Evolutionary conservation across 257 asterid genomes (phyloP).

Genomic region (Verbena officinalis): DNA sequence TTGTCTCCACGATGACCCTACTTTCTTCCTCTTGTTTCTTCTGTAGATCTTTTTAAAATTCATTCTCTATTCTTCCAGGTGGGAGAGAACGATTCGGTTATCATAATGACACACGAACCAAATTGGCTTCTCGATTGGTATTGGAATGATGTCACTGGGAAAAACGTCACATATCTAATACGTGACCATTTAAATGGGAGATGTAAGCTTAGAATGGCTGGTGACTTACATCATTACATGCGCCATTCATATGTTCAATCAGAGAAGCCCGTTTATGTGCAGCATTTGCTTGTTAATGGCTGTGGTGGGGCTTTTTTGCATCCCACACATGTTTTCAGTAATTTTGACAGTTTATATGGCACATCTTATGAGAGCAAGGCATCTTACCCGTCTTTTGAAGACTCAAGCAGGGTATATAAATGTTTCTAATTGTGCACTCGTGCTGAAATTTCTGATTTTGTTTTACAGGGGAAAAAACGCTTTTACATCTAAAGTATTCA

Average conservation of each 20-base stretch:
- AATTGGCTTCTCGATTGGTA: conserved; percentile 98
- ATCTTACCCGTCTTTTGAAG: conserved; percentile 92
- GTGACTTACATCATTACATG: conserved; percentile 98
- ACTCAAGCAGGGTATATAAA: conserved; percentile 86
- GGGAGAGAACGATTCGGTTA: conserved; percentile 76
- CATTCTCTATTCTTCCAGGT: conserved; percentile 51
- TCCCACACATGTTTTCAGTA: conserved; percentile 93
- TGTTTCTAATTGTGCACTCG: conserved; percentile 15
- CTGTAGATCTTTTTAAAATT: too few species aligned
- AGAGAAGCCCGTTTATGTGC: conserved; percentile 80
- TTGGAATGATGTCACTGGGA: conserved; percentile 77
- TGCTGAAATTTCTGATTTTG: neutral
- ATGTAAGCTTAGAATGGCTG: conserved; percentile 92
- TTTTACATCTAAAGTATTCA: too few species aligned
- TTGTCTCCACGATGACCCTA: too few species aligned
- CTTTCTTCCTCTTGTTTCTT: too few species aligned
- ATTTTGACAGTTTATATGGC: conserved; percentile 60
- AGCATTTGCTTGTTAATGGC: conserved; percentile 94
- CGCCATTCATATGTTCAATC: conserved; percentile 84
- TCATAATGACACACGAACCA: conserved; percentile 97
- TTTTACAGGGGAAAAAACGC: too few species aligned
- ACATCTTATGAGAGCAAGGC: conserved; percentile 83
- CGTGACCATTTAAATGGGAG: conserved; percentile 82
- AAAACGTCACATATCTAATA: conserved; percentile 75
- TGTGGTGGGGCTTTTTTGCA: conserved; percentile 99